phyloP scores from a whole-genome alignment of 306 rosid genomes.

The Cucurbita pepo region DNA sequence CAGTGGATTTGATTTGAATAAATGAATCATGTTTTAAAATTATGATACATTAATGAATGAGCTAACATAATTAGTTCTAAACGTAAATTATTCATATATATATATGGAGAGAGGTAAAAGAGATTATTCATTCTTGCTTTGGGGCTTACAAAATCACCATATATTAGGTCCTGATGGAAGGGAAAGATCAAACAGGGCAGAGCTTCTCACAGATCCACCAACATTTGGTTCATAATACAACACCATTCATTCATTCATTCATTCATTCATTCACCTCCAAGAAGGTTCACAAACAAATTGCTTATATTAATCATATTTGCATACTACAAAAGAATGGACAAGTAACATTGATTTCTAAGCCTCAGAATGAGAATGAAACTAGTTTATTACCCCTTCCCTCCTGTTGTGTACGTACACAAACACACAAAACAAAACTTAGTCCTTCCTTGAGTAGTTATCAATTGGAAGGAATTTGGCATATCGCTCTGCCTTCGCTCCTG shows the following conservation, averaged over 20 bases:
- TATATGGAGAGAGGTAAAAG: too few relatives aligned
- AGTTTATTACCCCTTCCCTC: neutral
- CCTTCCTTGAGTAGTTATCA: slow-evolving; percentile 28
- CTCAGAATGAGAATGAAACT: slow-evolving; percentile 6
- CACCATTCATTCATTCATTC: neutral
- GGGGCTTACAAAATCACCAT: too few relatives aligned
- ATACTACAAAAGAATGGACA: neutral
- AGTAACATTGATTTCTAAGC: neutral
- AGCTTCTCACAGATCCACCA: neutral
- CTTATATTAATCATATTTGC: neutral
- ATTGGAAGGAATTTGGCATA: slow-evolving; percentile 26
- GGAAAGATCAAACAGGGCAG: neutral
- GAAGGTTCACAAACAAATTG: neutral
- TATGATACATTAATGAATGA: too few relatives aligned
- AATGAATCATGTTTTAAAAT: too few relatives aligned
- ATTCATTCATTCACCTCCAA: too few relatives aligned
- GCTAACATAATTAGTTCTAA: too few relatives aligned
- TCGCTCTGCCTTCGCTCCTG: slow-evolving; percentile 26
- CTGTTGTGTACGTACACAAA: neutral
- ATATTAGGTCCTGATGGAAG: neutral
- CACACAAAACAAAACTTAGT: slow-evolving; percentile 3
- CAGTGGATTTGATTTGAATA: too few relatives aligned
- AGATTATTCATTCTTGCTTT: too few relatives aligned
- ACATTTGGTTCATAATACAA: neutral
- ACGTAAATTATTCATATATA: too few relatives aligned